Base-by-base conservation (phyloP, 257 asterid genomes). In the Solanum boliviense region DNA sequence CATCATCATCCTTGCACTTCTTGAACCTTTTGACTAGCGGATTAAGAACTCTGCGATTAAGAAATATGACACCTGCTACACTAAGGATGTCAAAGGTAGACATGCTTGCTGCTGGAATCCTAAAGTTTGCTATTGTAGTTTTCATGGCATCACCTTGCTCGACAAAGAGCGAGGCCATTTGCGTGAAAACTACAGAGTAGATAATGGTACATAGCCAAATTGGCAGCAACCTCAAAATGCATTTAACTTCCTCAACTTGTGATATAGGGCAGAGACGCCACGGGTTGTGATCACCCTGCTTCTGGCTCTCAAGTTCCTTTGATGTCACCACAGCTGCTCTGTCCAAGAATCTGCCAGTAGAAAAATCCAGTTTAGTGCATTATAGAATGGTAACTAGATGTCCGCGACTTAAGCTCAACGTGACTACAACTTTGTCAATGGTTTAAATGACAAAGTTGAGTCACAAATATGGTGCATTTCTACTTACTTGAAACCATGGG, bases 111-210 rank as follows among this genome's bases (percentile, higher is more conserved):
- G 99, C 94, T 0, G 99, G 99, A 89, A 97, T 93, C 32, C 93
- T 87, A 94, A 97, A 97, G 94, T 91, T 91, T 48, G 94, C 92
- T 29, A 96, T 65, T 16, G 81, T 82, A 7, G 98, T 96, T 60
- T 89, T 93, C 99, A 97, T 97, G 29, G 98, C 96, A 35, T 94
- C 99, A 13, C 99, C 99, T 92, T 97, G 99, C 84, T 95, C 99
- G 0, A 97, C 99, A 16, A 97, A 97, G 46, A 97, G 93, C 0
- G 99, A 97, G 56, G 99, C 99, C 99, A 97, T 97, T 58, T 97
- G 99, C 3, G 99, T 97, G 92, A 95, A 97, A 78, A 97, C 99
- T 9, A 97, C 99, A 1, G 98, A 97, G 85, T 97, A 97, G 88
- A 97, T 79, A 41, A 97, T 95, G 67, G 99, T 97, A 95, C 99